phyloP scores from a whole-genome alignment of 345 rosid species.

The Mallotus nudiflorus region DNA sequence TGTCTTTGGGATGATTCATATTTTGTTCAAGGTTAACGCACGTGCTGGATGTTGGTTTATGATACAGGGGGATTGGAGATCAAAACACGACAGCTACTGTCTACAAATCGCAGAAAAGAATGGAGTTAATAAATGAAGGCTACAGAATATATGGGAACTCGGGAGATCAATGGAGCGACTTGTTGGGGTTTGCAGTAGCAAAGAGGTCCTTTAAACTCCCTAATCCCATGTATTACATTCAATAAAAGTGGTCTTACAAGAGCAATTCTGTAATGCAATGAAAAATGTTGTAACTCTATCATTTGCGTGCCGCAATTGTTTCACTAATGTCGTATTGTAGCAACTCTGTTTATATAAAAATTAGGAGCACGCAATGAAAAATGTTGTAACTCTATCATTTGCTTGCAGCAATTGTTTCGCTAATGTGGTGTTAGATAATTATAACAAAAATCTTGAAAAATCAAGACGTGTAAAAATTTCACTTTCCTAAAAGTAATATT shows the following conservation, averaged over 20 bases:
- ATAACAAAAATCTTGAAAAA: too few species aligned
- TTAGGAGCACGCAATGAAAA: neutral
- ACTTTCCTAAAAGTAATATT: too few species aligned
- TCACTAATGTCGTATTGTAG: too few species aligned
- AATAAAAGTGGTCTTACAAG: neutral
- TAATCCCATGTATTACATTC: slow-evolving; percentile 74
- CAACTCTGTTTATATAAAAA: neutral
- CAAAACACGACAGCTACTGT: slow-evolving; percentile 50
- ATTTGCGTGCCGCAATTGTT: too few species aligned
- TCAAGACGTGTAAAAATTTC: too few species aligned
- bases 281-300: neutral
- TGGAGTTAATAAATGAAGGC: slow-evolving; percentile 53
- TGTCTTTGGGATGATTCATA: too few species aligned
- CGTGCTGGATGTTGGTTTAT: neutral
- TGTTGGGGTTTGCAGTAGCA: slow-evolving; percentile 64
- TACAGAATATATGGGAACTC: slow-evolving; percentile 70
- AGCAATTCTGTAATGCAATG: neutral
- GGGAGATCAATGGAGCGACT: slow-evolving; percentile 96
- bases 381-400: neutral
- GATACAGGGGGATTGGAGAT: slow-evolving; percentile 52
- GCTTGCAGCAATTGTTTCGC: too few species aligned
- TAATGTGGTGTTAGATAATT: too few species aligned
- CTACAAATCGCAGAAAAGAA: slow-evolving; percentile 75
- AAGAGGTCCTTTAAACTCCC: slow-evolving; percentile 78
- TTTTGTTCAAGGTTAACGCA: neutral